Evolutionary conservation across 192 early-diverging fungal species (phyloP).

Genomic region (Coemansia sp.): DNA sequence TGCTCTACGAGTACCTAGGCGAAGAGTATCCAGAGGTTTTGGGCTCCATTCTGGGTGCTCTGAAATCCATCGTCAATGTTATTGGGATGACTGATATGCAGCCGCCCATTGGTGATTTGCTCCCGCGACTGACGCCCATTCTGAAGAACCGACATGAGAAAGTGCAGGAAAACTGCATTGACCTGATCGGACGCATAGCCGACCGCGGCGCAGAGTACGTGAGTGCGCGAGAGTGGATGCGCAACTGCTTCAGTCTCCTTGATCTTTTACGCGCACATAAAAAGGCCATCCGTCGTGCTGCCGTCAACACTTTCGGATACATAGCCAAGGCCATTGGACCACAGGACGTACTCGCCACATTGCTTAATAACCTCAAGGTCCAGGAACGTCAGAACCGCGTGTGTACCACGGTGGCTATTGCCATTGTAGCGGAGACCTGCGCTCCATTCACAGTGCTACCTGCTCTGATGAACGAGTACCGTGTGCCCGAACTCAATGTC

Average conservation of each 20-base stretch:
- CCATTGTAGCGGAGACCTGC: slow-evolving; percentile 96
- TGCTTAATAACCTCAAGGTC: slow-evolving; percentile 98
- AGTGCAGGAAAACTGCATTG: slow-evolving; percentile 90
- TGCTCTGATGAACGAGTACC: slow-evolving; percentile 99
- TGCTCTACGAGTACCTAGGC: slow-evolving; percentile 97
- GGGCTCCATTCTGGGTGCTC: slow-evolving; percentile 88
- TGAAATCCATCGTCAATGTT: slow-evolving; percentile 96
- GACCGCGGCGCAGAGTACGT: slow-evolving; percentile 98
- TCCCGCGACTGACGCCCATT: slow-evolving; percentile 97
- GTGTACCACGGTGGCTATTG: slow-evolving; percentile 98
- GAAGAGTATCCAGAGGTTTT: slow-evolving; percentile 99
- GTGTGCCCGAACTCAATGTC: slow-evolving; percentile 99
- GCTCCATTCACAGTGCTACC: slow-evolving; percentile 98
- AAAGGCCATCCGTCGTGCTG: slow-evolving; percentile 93
- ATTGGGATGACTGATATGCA: slow-evolving; percentile 99
- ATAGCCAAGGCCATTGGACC: slow-evolving; percentile 99
- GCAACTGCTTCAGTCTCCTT: slow-evolving; percentile 97
- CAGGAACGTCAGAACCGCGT: slow-evolving; percentile 99
- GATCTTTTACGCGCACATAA: slow-evolving; percentile 97
- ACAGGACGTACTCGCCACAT: slow-evolving; percentile 97
- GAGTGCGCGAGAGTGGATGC: slow-evolving; percentile 98
- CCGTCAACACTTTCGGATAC: slow-evolving; percentile 99
- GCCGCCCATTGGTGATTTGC: slow-evolving; percentile 96
- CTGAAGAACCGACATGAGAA: slow-evolving; percentile 97
- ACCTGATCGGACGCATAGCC: slow-evolving; percentile 98